Conservation (phyloP, 805 yeast species). For the Metschnikowia peoriensis region DNA sequence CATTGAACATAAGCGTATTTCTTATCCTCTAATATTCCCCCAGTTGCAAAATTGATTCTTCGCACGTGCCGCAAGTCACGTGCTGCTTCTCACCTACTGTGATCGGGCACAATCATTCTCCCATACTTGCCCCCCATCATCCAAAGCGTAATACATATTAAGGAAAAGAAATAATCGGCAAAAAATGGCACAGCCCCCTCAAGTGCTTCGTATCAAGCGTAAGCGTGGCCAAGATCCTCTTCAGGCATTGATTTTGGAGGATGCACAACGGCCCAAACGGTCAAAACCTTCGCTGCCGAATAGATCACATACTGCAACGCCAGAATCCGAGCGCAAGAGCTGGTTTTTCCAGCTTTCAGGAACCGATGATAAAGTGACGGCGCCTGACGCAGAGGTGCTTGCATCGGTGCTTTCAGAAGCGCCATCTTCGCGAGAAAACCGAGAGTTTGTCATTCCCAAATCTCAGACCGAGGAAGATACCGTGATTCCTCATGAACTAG, state of each 20-base stretch:
- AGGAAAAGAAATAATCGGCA: not conserved
- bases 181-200: slow-evolving; percentile 41
- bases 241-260: slow-evolving; percentile 65
- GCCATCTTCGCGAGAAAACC: slow-evolving; percentile 12
- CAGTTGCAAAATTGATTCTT: no score
- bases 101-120: no score
- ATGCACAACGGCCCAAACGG: slow-evolving; percentile 36
- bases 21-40: no score
- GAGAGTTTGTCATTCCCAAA: slow-evolving; percentile 38
- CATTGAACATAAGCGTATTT: no score
- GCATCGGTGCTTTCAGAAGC: slow-evolving; percentile 29
- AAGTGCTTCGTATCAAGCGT: slow-evolving; percentile 78
- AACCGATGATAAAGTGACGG: slow-evolving; percentile 29
- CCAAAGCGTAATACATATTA: no score
- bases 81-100: no score
- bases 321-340: slow-evolving; percentile 19
- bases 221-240: slow-evolving; percentile 85
- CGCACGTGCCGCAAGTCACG: no score
- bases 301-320: slow-evolving; percentile 26
- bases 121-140: no score
- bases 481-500: slow-evolving; percentile 55
- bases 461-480: slow-evolving; percentile 32
- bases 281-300: slow-evolving; percentile 38
- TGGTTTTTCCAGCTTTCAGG: slow-evolving; percentile 35
- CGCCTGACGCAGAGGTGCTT: slow-evolving; percentile 21